A percentile compares a stretch with the other conserved stretches of the same genome.
Evolutionary conservation across 2,329 filamentous ascomycete species (phyloP).

Genomic region (Pseudonectria buxi): DNA sequence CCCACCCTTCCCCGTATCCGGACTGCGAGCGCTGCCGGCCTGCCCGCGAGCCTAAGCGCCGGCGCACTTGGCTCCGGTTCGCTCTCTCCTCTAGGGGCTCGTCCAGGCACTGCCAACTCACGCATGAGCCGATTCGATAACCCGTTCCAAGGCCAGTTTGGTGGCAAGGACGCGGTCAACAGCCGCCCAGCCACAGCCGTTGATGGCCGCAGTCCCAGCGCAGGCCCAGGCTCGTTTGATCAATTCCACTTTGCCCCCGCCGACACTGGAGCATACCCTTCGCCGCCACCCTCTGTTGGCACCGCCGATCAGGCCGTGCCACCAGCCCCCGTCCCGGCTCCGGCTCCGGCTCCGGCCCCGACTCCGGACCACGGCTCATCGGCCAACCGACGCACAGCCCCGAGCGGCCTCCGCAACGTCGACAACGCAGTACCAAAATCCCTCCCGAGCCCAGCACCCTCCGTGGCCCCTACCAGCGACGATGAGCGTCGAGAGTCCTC

Average conservation of each 20-base stretch:
- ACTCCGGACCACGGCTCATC: constrained; percentile 10
- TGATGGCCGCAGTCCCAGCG: neutral
- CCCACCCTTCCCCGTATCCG: neutral
- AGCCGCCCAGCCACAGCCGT: constrained; percentile 19
- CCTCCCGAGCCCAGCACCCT: constrained; percentile 38
- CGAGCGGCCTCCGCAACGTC: constrained; percentile 21
- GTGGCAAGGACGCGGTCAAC: constrained; percentile 21
- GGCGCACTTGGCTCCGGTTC: no score
- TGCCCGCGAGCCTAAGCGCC: constrained; percentile 8
- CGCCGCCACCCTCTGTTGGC: constrained; percentile 31
- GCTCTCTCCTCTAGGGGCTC: constrained; percentile 13
- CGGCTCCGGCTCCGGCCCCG: no score
- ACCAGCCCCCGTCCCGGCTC: constrained; percentile 6
- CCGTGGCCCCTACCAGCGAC: constrained; percentile 33
- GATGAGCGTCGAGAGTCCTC: constrained; percentile 34
- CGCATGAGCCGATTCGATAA: constrained; percentile 37
- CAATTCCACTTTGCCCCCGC: constrained; percentile 32
- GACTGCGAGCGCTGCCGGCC: constrained; percentile 29
- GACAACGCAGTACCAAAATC: constrained; percentile 24
- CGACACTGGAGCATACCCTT: constrained; percentile 26
- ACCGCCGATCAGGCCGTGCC: constrained; percentile 23
- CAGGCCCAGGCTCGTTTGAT: constrained; percentile 32
- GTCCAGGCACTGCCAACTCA: constrained; percentile 29
- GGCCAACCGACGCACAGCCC: constrained; percentile 15
- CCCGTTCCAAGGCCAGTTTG: constrained; percentile 42